phyloP scores from a whole-genome alignment of 768 basidiomycete genomes.

The Pleurotus salmoneostramineus region DNA sequence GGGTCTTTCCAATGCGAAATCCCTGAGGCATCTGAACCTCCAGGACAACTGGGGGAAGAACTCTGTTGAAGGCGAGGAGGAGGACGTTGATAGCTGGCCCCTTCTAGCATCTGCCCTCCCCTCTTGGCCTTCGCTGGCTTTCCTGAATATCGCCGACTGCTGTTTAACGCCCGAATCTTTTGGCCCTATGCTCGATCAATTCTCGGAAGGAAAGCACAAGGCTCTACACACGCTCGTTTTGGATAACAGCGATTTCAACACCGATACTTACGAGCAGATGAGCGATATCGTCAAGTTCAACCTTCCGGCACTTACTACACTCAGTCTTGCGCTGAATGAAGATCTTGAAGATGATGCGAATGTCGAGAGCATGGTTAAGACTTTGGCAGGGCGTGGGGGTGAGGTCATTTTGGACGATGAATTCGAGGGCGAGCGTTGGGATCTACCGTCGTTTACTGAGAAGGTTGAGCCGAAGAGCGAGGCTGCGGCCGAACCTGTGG shows the following conservation, averaged over 20 bases:
- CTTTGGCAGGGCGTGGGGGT: constrained; percentile 63
- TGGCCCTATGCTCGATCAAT: constrained; percentile 58
- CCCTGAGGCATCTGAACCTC: constrained; percentile 77
- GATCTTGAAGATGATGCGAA: constrained; percentile 72
- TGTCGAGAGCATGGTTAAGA: constrained; percentile 46
- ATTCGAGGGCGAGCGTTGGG: constrained; percentile 69
- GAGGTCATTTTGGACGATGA: constrained; percentile 68
- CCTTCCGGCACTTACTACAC: constrained; percentile 50
- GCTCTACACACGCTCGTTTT: constrained; percentile 75
- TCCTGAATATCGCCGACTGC: constrained; percentile 92
- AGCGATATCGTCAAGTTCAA: constrained; percentile 61
- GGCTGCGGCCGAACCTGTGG: constrained; percentile 21
- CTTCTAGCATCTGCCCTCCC: constrained; percentile 36
- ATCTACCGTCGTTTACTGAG: constrained; percentile 31
- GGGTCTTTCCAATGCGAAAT: constrained; percentile 65
- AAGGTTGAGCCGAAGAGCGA: constrained; percentile 50
- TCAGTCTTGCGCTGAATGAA: constrained; percentile 93
- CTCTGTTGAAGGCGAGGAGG: constrained; percentile 56
- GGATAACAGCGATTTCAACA: constrained; percentile 90
- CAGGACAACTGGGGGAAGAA: constrained; percentile 74
- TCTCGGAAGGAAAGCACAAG: constrained; percentile 68
- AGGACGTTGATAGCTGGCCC: constrained; percentile 15
- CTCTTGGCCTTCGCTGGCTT: constrained; percentile 66
- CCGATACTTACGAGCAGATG: constrained; percentile 61
- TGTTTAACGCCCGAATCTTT: constrained; percentile 82